These are phyloP conservation scores for Cucurbita argyrosperma DNA, from an alignment of 306 rosid genomes.

Conservation along the genomic window DNA sequence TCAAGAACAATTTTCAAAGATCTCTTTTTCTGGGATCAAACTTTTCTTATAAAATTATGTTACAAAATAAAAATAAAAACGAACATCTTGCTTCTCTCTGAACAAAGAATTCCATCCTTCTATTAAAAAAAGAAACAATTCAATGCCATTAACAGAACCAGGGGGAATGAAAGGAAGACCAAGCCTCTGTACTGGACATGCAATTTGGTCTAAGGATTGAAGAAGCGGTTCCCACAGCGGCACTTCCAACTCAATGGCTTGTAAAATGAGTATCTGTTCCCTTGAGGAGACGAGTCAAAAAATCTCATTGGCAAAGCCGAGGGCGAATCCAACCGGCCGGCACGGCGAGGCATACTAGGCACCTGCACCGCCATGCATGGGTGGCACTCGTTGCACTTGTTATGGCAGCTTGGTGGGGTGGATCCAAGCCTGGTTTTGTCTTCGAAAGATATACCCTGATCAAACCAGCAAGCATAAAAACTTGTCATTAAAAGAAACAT, in stretches of 20 bases:
- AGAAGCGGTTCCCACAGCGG: slow-evolving; percentile 59
- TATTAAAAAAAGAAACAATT: not conserved
- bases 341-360: slow-evolving; percentile 33
- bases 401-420: slow-evolving; percentile 90
- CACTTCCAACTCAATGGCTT: slow-evolving; percentile 98
- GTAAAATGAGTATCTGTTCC: slow-evolving; percentile 71
- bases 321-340: slow-evolving; percentile 19
- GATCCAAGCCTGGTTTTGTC: slow-evolving; percentile 81
- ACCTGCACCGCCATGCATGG: slow-evolving; percentile 97
- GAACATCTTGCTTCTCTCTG: not conserved
- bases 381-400: slow-evolving; percentile 78
- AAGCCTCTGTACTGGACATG: not conserved
- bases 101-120: no score
- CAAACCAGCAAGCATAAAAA: not conserved
- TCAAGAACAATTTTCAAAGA: no score
- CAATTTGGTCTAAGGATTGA: slow-evolving; percentile 43
- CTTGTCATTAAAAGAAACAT: not conserved
- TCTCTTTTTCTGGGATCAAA: no score
- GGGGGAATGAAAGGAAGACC: not conserved
- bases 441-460: slow-evolving; percentile 42
- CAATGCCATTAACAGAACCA: not conserved
- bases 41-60: no score
- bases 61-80: not conserved
- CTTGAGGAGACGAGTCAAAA: slow-evolving; percentile 27
- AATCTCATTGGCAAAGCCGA: slow-evolving; percentile 14